phyloP scores from a whole-genome alignment of 805 yeast genomes.

The Candida succiphila region DNA sequence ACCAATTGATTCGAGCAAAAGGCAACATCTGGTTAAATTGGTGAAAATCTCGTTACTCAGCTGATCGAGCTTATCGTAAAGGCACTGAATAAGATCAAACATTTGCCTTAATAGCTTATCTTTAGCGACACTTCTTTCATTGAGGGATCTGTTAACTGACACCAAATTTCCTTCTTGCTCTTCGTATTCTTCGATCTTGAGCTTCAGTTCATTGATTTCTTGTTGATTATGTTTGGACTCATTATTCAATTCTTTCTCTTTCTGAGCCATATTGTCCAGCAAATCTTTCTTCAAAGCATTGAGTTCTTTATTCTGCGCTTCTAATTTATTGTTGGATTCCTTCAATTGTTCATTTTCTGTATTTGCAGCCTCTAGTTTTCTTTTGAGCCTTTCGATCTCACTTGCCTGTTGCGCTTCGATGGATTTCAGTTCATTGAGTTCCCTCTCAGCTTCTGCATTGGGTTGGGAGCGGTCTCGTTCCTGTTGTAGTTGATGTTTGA shows the following conservation, averaged over 20 bases:
- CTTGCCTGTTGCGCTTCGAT: slow-evolving; percentile 1
- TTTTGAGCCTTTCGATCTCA: slow-evolving; percentile 3
- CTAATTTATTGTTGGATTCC: slow-evolving; percentile 15
- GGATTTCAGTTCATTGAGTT: slow-evolving; percentile 3
- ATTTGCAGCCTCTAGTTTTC: slow-evolving; percentile 2
- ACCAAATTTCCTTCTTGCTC: slow-evolving; percentile 32
- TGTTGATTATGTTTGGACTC: slow-evolving; percentile 41
- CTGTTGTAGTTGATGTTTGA: slow-evolving; percentile 6
- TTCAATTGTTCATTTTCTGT: slow-evolving; percentile 10
- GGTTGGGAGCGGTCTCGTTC: slow-evolving; percentile 9
- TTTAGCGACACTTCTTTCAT: slow-evolving; percentile 12
- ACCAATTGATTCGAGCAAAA: slow-evolving; percentile 68
- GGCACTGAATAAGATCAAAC: slow-evolving; percentile 11
- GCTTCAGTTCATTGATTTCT: slow-evolving; percentile 37
- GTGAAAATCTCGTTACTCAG: slow-evolving; percentile 26
- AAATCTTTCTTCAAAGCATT: slow-evolving; percentile 48
- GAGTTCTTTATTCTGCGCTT: slow-evolving; percentile 14
- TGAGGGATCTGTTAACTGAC: slow-evolving; percentile 30
- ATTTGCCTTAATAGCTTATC: slow-evolving; percentile 13
- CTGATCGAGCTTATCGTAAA: slow-evolving; percentile 28
- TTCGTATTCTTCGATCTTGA: slow-evolving; percentile 39
- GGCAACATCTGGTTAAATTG: slow-evolving; percentile 40
- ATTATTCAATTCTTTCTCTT: slow-evolving; percentile 46
- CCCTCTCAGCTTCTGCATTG: slow-evolving; percentile 9
- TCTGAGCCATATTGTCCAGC: slow-evolving; percentile 55